Conservation (phyloP, 2,329 filamentous ascomycete genomes). For the Neofusicoccum umdonicola region DNA sequence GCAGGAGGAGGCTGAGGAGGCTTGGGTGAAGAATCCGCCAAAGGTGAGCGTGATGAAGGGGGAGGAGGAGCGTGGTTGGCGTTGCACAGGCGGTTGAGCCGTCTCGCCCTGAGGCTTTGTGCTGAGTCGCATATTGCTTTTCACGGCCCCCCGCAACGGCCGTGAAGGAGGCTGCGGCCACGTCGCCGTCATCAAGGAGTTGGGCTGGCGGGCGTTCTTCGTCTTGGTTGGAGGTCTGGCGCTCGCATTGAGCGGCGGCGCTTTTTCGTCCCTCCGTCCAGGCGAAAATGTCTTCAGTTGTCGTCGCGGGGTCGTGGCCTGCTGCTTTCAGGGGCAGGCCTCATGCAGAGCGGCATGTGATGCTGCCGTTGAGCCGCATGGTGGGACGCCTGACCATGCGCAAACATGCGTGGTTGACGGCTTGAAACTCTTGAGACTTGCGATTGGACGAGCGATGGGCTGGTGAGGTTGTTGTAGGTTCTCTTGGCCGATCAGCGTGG, state of each 20-base stretch:
- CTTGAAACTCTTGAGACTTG: neutral
- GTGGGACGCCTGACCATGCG: neutral
- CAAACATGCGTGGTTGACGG: neutral
- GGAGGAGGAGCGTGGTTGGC: neutral
- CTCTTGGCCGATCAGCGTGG: slow-evolving; percentile 42
- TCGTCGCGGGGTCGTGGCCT: too few species aligned
- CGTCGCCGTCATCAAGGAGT: neutral
- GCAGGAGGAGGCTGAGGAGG: slow-evolving; percentile 35
- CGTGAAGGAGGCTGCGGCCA: neutral
- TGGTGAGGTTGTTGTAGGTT: slow-evolving; percentile 25
- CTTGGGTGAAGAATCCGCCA: slow-evolving; percentile 42
- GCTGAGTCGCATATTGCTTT: neutral
- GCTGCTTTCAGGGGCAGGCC: neutral
- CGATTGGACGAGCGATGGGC: neutral
- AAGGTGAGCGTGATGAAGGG: slow-evolving; percentile 30
- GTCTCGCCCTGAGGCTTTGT: neutral
- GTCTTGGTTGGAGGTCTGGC: neutral
- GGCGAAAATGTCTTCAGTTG: too few species aligned
- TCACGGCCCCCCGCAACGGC: neutral
- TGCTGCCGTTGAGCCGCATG: neutral
- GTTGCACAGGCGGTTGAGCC: neutral
- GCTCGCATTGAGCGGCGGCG: too few species aligned
- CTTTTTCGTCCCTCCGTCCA: neutral
- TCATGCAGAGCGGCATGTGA: neutral
- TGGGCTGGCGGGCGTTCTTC: too few species aligned